These are phyloP conservation scores for Penstemon eatonii DNA, from an alignment of 257 asterid genomes.

Conservation along the genomic window DNA sequence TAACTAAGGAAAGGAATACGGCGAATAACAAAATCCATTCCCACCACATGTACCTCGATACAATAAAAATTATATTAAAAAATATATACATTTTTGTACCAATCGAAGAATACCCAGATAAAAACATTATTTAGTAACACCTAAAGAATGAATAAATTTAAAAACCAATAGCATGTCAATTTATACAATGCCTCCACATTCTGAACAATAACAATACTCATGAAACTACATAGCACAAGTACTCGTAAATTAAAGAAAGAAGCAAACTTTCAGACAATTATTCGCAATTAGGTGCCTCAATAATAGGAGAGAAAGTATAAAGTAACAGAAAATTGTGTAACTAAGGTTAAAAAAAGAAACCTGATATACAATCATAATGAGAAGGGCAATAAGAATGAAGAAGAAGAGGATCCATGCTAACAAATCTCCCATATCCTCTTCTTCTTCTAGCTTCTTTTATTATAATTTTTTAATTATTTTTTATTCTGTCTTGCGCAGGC, in stretches of 20 bases:
- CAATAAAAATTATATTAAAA: neutral
- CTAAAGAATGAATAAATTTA: neutral
- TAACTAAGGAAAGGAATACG: too few relatives aligned
- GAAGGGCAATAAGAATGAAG: constrained; percentile 64
- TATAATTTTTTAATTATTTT: too few relatives aligned
- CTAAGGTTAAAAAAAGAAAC: constrained; percentile 34
- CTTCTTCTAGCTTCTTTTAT: neutral
- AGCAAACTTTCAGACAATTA: neutral
- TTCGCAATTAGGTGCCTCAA: too few relatives aligned
- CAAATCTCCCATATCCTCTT: constrained; percentile 56
- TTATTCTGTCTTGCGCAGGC: neutral
- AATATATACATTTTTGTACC: too few relatives aligned
- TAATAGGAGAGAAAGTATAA: neutral
- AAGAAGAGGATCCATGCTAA: constrained; percentile 85
- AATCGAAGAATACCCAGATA: too few relatives aligned
- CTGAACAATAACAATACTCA: constrained; percentile 9
- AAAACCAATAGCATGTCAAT: neutral
- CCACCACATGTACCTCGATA: neutral
- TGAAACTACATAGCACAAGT: constrained; percentile 9
- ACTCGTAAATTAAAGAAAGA: constrained; percentile 10
- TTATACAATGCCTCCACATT: neutral
- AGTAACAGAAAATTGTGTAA: neutral
- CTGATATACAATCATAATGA: constrained; percentile 77
- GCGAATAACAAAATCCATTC: too few relatives aligned
- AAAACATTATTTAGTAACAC: neutral